phyloP scores from a whole-genome alignment of 768 basidiomycete species.

The Mycena polygramma region DNA sequence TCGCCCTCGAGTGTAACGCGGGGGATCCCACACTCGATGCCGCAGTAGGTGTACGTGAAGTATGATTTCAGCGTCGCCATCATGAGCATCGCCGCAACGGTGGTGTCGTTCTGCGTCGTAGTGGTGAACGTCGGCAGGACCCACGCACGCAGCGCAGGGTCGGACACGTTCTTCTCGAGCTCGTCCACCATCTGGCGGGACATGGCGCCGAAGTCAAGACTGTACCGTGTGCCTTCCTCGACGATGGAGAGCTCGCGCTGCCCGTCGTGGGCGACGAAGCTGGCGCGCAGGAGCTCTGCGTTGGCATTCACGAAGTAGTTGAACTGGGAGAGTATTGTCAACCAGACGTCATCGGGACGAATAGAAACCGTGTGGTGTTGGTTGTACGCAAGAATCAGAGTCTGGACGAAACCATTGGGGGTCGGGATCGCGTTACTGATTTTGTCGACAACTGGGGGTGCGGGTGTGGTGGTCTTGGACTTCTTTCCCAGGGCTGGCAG shows the following conservation, averaged over 20 bases:
- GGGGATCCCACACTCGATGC: neutral
- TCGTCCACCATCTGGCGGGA: conserved; percentile 39
- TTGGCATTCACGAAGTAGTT: conserved; percentile 55
- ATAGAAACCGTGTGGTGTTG: conserved; percentile 48
- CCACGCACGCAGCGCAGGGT: conserved; percentile 52
- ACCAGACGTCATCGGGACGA: conserved; percentile 65
- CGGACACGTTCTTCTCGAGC: conserved; percentile 44
- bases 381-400: conserved; percentile 7
- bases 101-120: no score
- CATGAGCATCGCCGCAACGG: no score
- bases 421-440: no score
- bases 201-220: conserved; percentile 34
- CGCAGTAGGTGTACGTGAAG: no score
- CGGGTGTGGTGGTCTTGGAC: no score
- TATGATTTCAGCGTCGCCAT: no score
- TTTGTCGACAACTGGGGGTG: no score
- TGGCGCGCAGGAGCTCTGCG: conserved; percentile 47
- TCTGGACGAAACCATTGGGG: neutral
- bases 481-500: no score
- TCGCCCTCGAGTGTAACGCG: conserved; percentile 32
- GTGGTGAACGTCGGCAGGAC: conserved; percentile 46
- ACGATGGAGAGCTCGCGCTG: conserved; percentile 35
- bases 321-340: conserved; percentile 55
- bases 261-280: conserved; percentile 45
- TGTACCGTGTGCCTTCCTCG: neutral